Percentiles rank a stretch among this genome's conserved stretches.
Conservation (phyloP, 768 basidiomycete genomes). For the Leucocoprinus sp. region DNA sequence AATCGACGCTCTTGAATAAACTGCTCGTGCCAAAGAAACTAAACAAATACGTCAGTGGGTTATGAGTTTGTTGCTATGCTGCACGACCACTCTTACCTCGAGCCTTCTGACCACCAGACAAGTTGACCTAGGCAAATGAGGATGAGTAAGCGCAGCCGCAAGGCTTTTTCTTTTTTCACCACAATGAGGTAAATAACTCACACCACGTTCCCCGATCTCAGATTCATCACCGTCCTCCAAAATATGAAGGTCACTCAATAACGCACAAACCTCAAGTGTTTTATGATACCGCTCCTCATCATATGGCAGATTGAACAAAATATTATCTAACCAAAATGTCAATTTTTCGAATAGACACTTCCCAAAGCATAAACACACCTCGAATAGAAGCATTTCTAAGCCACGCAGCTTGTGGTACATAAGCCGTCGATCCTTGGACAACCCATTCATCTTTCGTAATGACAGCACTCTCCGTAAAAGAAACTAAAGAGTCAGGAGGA, state of each 20-base stretch:
- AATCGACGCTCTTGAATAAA: slow-evolving; percentile 81
- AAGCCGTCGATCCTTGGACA: slow-evolving; percentile 71
- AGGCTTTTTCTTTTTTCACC: no score
- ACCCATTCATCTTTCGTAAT: slow-evolving; percentile 62
- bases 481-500: slow-evolving; percentile 69
- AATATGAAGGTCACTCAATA: slow-evolving; percentile 69
- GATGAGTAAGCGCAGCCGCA: no score
- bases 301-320: slow-evolving; percentile 73
- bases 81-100: slow-evolving; percentile 47
- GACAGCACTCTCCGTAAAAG: slow-evolving; percentile 36
- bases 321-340: slow-evolving; percentile 38
- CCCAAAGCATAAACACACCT: slow-evolving; percentile 21
- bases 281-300: slow-evolving; percentile 73
- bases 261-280: slow-evolving; percentile 72
- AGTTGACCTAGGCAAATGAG: slow-evolving; percentile 29
- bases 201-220: slow-evolving; percentile 83
- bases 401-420: slow-evolving; percentile 75
- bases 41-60: slow-evolving; percentile 15
- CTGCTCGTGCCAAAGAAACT: slow-evolving; percentile 57
- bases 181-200: slow-evolving; percentile 28
- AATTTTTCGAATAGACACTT: background rate
- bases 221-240: slow-evolving; percentile 84
- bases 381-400: slow-evolving; percentile 58
- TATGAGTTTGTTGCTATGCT: slow-evolving; percentile 28
- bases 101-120: slow-evolving; percentile 60